Evolutionary conservation across 2,329 filamentous ascomycete species (phyloP).

Genomic region (Pseudopyricularia cyperi): DNA sequence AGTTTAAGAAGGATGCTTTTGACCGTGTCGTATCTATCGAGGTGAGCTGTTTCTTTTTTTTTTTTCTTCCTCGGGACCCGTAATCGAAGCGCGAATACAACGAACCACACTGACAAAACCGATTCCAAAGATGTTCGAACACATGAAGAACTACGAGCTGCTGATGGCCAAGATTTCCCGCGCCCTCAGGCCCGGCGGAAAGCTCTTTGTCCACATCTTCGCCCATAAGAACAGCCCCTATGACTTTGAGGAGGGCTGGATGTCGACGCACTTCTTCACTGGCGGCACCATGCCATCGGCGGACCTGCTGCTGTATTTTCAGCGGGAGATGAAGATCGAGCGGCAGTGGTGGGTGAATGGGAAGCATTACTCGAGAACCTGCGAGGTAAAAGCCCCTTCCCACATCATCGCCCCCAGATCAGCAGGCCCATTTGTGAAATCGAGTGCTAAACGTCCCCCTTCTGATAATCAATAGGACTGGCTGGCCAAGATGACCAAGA

Average conservation of each 20-base stretch:
- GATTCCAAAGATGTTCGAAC: constrained; percentile 50
- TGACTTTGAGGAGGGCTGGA: constrained; percentile 61
- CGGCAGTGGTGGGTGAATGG: constrained; percentile 62
- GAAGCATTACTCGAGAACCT: constrained; percentile 55
- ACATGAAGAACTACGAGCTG: constrained; percentile 64
- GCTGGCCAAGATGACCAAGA: constrained; percentile 45
- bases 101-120: neutral
- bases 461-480: constrained; percentile 31
- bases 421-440: neutral
- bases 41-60: constrained; percentile 12
- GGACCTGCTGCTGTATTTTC: constrained; percentile 55
- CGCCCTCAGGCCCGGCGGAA: constrained; percentile 47
- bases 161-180: constrained; percentile 50
- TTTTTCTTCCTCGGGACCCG: neutral
- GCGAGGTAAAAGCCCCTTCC: constrained; percentile 34
- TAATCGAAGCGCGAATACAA: neutral
- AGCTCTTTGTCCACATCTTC: constrained; percentile 59
- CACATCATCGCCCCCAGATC: neutral
- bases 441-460: neutral
- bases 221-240: constrained; percentile 52
- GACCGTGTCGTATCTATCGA: constrained; percentile 57
- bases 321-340: constrained; percentile 44
- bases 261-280: constrained; percentile 62
- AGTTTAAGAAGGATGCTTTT: constrained; percentile 43
- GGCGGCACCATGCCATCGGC: constrained; percentile 60